Evolutionary conservation across 768 basidiomycete species (phyloP).

Genomic region (Lanmaoa pseudosensibilis): DNA sequence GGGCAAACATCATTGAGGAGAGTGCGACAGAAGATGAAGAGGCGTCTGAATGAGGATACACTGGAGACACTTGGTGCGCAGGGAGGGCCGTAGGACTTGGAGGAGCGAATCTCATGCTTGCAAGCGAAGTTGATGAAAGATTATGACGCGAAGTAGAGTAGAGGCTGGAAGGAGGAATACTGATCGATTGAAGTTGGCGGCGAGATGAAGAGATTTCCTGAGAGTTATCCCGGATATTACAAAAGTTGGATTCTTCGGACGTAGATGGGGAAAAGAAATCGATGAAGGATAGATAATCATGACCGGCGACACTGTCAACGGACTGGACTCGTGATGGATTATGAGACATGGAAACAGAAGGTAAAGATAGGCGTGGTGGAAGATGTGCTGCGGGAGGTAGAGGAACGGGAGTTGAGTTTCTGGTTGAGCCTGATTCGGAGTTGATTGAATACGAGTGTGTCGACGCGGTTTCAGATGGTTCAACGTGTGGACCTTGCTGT

Average conservation of each 20-base stretch:
- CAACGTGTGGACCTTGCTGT: background rate
- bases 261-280: constrained; percentile 41
- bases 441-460: constrained; percentile 28
- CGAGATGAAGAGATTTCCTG: constrained; percentile 8
- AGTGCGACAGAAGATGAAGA: constrained; percentile 23
- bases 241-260: constrained; percentile 12
- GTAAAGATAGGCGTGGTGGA: constrained; percentile 26
- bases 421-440: constrained; percentile 30
- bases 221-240: constrained; percentile 1
- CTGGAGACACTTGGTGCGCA: constrained; percentile 12
- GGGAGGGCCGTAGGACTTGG: constrained; percentile 24
- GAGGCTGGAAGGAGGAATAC: constrained; percentile 18
- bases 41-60: constrained; percentile 1
- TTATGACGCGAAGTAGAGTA: constrained; percentile 17
- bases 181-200: constrained; percentile 19
- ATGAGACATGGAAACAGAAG: constrained; percentile 22
- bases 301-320: constrained; percentile 26
- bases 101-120: constrained; percentile 35
- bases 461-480: constrained; percentile 10
- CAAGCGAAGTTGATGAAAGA: constrained; percentile 25
- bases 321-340: constrained; percentile 16
- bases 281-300: constrained; percentile 47
- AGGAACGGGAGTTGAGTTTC: constrained; percentile 42
- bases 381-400: constrained; percentile 38
- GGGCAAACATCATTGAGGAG: constrained; percentile 32